A percentile compares a stretch with the other conserved stretches of the same genome.
phyloP scores from a whole-genome alignment of 2,329 filamentous ascomycete genomes.

The Alternaria rosae region DNA sequence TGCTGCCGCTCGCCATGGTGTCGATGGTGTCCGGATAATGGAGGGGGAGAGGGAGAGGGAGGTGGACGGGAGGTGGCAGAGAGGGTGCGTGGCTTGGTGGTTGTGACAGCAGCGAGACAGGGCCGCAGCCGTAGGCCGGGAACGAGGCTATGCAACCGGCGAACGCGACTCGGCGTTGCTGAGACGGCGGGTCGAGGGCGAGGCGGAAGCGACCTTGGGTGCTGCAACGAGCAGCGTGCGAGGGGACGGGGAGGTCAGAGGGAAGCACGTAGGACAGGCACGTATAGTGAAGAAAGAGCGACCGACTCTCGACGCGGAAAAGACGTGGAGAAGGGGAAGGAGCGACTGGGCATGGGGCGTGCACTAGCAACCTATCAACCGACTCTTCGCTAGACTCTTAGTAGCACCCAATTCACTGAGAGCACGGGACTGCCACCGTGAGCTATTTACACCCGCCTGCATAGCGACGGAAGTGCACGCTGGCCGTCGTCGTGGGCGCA shows the following conservation, averaged over 20 bases:
- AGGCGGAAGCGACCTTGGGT: constrained; percentile 22
- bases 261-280: constrained; percentile 27
- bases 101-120: constrained; percentile 23
- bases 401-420: constrained; percentile 11
- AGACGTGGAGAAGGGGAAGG: constrained; percentile 34
- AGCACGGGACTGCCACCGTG: constrained; percentile 15
- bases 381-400: constrained; percentile 1
- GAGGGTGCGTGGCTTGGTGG: constrained; percentile 7
- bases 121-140: constrained; percentile 34
- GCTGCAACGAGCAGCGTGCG: constrained; percentile 31
- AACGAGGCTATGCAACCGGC: constrained; percentile 22
- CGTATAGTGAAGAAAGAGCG: constrained; percentile 29
- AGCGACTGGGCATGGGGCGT: constrained; percentile 20
- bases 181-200: constrained; percentile 12
- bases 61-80: constrained; percentile 15
- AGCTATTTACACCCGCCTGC: constrained; percentile 13
- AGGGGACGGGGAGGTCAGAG: constrained; percentile 26
- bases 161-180: constrained; percentile 21
- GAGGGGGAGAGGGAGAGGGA: constrained; percentile 14
- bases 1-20: constrained; percentile 84
- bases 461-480: constrained; percentile 1
- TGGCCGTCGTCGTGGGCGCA: neutral
- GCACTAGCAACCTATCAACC: constrained; percentile 14
- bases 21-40: constrained; percentile 8
- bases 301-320: constrained; percentile 36